Evolutionary conservation across 305 asterid genomes (phyloP).

Genomic region (Nicotiana rustica): DNA sequence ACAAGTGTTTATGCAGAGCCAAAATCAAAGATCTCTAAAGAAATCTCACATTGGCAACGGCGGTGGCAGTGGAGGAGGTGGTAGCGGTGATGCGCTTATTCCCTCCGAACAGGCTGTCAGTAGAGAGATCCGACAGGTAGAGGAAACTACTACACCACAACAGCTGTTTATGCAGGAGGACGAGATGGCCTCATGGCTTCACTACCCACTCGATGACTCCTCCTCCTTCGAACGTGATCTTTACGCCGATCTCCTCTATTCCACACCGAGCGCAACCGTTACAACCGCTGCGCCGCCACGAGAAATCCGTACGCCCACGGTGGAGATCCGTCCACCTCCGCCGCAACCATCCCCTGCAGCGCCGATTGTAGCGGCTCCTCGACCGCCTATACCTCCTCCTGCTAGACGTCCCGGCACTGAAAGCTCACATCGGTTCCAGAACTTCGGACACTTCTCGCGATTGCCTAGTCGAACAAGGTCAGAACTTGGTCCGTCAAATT

Average conservation of each 20-base stretch:
- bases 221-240: constrained; percentile 56
- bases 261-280: constrained; percentile 32
- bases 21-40: constrained; percentile 47
- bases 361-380: constrained; percentile 8
- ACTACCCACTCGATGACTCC: constrained; percentile 51
- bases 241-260: constrained; percentile 48
- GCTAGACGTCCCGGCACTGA: constrained; percentile 31
- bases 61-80: constrained; percentile 19
- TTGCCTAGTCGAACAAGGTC: constrained; percentile 47
- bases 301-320: constrained; percentile 26
- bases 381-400: constrained; percentile 37
- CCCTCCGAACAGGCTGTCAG: constrained; percentile 33
- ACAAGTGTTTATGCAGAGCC: constrained; percentile 53
- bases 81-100: constrained; percentile 38
- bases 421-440: constrained; percentile 47
- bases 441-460: constrained; percentile 65
- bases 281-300: constrained; percentile 38
- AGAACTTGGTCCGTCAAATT: constrained; percentile 44
- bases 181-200: constrained; percentile 66
- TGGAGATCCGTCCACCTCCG: constrained; percentile 38
- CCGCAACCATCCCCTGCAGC: constrained; percentile 30
- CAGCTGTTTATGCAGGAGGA: constrained; percentile 61
- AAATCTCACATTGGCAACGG: constrained; percentile 38
- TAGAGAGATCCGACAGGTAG: constrained; percentile 47
- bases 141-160: constrained; percentile 35